These are phyloP conservation scores for Gracilaria vermiculophylla DNA, from an alignment of 23 red algal species.

Conservation along the genomic window DNA sequence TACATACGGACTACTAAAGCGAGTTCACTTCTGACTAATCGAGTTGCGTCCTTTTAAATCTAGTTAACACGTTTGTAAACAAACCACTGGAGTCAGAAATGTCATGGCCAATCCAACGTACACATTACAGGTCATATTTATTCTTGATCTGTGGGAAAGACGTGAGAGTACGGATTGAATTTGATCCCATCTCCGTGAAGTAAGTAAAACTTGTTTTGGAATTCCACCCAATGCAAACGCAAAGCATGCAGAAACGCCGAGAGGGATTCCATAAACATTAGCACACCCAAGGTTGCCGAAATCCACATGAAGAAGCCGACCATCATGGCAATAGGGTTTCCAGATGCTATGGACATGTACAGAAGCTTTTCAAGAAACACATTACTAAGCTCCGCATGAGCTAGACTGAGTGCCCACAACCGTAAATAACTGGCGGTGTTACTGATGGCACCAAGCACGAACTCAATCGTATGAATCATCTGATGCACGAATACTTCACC, in stretches of 20 bases:
- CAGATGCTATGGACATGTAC: conserved; percentile 64
- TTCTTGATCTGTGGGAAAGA: conserved; percentile 19
- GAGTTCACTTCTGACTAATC: not conserved
- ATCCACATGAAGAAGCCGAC: conserved; percentile 94
- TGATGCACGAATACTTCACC: conserved; percentile 93
- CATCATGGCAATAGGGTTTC: conserved; percentile 77
- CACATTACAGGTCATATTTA: not conserved
- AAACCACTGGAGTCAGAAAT: no score
- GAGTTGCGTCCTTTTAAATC: not conserved
- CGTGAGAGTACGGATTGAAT: conserved; percentile 78
- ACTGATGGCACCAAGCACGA: conserved; percentile 96
- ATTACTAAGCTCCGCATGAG: conserved; percentile 86
- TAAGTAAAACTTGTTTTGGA: conserved; percentile 97
- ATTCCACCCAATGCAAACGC: conserved; percentile 98
- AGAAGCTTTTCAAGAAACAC: conserved; percentile 98
- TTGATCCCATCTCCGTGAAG: conserved; percentile 84
- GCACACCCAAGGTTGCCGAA: conserved; percentile 84
- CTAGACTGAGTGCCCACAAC: conserved; percentile 93
- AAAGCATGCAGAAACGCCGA: conserved; percentile 98
- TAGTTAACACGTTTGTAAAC: no score
- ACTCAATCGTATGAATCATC: conserved; percentile 99
- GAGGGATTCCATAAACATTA: conserved; percentile 96
- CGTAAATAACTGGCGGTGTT: conserved; percentile 98
- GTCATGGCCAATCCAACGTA: not conserved
- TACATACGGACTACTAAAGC: not conserved